Conservation (phyloP, 2,329 filamentous ascomycete species). For the Exutisphaerella laricina region DNA sequence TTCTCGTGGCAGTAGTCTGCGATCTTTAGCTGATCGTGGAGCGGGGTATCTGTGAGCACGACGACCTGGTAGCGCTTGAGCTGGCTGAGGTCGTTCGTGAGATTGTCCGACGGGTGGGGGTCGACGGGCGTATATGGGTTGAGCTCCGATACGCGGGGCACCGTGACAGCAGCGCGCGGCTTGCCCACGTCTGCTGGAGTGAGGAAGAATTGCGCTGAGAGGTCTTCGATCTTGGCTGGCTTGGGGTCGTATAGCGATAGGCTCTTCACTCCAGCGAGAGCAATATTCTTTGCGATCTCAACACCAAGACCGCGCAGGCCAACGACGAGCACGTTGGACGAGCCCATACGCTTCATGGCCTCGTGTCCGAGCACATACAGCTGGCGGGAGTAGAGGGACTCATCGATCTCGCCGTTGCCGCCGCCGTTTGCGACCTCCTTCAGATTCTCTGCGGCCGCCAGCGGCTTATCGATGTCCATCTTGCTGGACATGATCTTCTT, state of each 20-base stretch:
- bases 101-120: slow-evolving; percentile 59
- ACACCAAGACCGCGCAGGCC: slow-evolving; percentile 92
- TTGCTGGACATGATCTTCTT: slow-evolving; percentile 31
- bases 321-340: slow-evolving; percentile 87
- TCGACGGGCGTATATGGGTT: slow-evolving; percentile 93
- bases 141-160: slow-evolving; percentile 83
- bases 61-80: slow-evolving; percentile 90
- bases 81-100: slow-evolving; percentile 70
- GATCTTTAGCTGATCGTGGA: slow-evolving; percentile 75
- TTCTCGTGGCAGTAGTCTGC: slow-evolving; percentile 93
- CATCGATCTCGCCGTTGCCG: slow-evolving; percentile 57
- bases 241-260: slow-evolving; percentile 87
- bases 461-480: slow-evolving; percentile 58
- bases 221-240: slow-evolving; percentile 75
- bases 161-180: slow-evolving; percentile 78
- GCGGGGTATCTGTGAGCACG: slow-evolving; percentile 77
- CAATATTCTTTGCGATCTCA: slow-evolving; percentile 98
- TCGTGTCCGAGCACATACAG: slow-evolving; percentile 69
- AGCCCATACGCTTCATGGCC: slow-evolving; percentile 98
- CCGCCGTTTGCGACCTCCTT: slow-evolving; percentile 38
- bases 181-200: slow-evolving; percentile 84
- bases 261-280: slow-evolving; percentile 96
- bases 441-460: slow-evolving; percentile 54
- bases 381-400: slow-evolving; percentile 63
- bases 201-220: slow-evolving; percentile 97